phyloP scores from a whole-genome alignment of 352 stramenopile genomes.

The Phytophthora pinifolia region DNA sequence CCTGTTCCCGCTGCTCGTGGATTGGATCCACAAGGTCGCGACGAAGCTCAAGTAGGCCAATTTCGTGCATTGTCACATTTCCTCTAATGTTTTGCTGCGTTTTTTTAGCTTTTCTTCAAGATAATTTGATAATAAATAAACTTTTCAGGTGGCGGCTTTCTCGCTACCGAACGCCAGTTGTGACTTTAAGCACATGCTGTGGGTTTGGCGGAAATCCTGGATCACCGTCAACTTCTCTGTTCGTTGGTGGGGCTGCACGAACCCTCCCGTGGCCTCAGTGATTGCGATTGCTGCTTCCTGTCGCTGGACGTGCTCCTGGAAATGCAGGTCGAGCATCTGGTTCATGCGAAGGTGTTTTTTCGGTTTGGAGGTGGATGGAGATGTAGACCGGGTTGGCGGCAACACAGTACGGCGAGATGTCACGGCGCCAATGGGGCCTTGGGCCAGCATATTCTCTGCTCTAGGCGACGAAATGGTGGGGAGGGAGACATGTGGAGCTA shows the following conservation, averaged over 20 bases:
- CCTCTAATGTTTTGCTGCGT: conserved; percentile 9
- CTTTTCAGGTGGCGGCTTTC: conserved; percentile 18
- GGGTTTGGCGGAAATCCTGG: conserved; percentile 51
- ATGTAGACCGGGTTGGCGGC: conserved; percentile 19
- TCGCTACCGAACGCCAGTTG: conserved; percentile 34
- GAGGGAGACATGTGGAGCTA: conserved; percentile 24
- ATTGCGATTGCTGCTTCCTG: conserved; percentile 21
- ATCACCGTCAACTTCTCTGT: conserved; percentile 39
- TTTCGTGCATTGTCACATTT: too few relatives aligned
- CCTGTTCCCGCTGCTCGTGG: conserved; percentile 87
- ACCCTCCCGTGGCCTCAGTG: conserved; percentile 17
- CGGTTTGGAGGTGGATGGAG: conserved; percentile 7
- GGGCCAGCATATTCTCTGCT: background rate
- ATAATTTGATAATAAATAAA: conserved; percentile 22
- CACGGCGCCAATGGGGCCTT: background rate
- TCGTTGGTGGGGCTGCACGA: conserved; percentile 9
- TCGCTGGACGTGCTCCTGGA: conserved; percentile 37
- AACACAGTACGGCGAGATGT: conserved; percentile 21
- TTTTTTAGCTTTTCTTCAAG: conserved; percentile 8
- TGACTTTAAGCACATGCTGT: conserved; percentile 37
- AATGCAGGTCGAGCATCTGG: conserved; percentile 47
- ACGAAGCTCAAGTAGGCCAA: conserved; percentile 72
- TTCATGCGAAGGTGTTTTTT: conserved; percentile 31
- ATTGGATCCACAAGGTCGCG: conserved; percentile 88
- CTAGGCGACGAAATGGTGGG: conserved; percentile 31